Conservation (phyloP, 805 yeast genomes). For the Diddensiella transvaalensis region DNA sequence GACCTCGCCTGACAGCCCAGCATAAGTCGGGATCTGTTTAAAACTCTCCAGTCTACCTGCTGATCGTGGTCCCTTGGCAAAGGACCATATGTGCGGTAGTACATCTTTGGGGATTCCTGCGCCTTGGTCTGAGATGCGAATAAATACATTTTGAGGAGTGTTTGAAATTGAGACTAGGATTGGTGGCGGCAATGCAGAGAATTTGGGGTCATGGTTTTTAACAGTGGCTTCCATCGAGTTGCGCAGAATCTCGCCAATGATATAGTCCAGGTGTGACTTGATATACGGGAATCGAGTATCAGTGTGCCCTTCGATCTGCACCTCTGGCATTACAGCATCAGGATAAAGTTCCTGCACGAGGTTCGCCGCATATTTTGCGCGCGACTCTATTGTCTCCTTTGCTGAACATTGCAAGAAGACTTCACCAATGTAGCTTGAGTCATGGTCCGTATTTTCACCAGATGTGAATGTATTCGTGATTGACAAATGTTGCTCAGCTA, state of each 20-base stretch:
- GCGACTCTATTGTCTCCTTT: conserved; percentile 55
- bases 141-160: conserved; percentile 61
- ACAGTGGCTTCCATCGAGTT: conserved; percentile 84
- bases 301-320: conserved; percentile 68
- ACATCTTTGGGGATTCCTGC: conserved; percentile 73
- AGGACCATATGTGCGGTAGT: conserved; percentile 75
- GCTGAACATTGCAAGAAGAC: conserved; percentile 80
- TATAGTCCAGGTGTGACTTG: conserved; percentile 79
- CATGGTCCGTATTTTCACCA: conserved; percentile 43
- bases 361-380: conserved; percentile 51
- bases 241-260: conserved; percentile 82
- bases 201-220: conserved; percentile 26
- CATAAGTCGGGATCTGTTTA: conserved; percentile 30
- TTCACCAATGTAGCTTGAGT: conserved; percentile 53
- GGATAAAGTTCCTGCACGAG: conserved; percentile 36
- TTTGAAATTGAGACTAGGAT: conserved; percentile 72
- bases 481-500: conserved; percentile 87
- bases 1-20: conserved; percentile 32
- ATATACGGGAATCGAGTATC: conserved; percentile 74
- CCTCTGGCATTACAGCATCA: conserved; percentile 57
- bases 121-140: conserved; percentile 84
- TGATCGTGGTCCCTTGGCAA: conserved; percentile 46
- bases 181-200: conserved; percentile 42
- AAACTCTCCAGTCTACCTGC: conserved; percentile 29
- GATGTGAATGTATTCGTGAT: conserved; percentile 60